A percentile compares a stretch with the other conserved stretches of the same genome.
phyloP scores from a whole-genome alignment of 345 rosid species.

The Combretum micranthum region DNA sequence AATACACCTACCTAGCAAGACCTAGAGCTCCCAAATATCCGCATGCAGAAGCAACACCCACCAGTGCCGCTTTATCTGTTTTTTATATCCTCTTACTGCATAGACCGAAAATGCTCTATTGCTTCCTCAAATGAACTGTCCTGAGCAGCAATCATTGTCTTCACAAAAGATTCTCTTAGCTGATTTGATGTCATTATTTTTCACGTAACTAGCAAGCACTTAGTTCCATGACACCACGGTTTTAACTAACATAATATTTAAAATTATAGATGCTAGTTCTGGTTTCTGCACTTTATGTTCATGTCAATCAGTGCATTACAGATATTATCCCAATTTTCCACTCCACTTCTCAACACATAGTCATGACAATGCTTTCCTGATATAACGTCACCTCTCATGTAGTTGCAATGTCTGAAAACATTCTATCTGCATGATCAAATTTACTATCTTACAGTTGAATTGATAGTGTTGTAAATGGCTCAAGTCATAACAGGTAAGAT shows the following conservation, averaged over 20 bases:
- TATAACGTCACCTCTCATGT: constrained; percentile 23
- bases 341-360: constrained; percentile 45
- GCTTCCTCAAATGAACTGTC: constrained; percentile 59
- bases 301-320: constrained; percentile 48
- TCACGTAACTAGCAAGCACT: constrained; percentile 38
- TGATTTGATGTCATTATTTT: too few relatives aligned
- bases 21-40: constrained; percentile 53
- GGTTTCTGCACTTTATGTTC: constrained; percentile 54
- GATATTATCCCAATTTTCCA: constrained; percentile 42
- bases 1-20: constrained; percentile 60
- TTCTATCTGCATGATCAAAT: too few relatives aligned
- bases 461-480: too few relatives aligned
- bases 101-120: too few relatives aligned
- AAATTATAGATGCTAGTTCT: constrained; percentile 37
- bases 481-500: too few relatives aligned
- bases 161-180: constrained; percentile 47
- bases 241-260: constrained; percentile 42
- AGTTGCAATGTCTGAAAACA: too few relatives aligned
- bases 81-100: constrained; percentile 35
- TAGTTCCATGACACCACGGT: constrained; percentile 58
- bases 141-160: constrained; percentile 48
- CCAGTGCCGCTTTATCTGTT: constrained; percentile 49
- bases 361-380: constrained; percentile 48
- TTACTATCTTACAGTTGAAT: too few relatives aligned
- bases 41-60: constrained; percentile 54